Conservation (phyloP, 2,329 filamentous ascomycete genomes). For the Ophiostoma sp. region DNA sequence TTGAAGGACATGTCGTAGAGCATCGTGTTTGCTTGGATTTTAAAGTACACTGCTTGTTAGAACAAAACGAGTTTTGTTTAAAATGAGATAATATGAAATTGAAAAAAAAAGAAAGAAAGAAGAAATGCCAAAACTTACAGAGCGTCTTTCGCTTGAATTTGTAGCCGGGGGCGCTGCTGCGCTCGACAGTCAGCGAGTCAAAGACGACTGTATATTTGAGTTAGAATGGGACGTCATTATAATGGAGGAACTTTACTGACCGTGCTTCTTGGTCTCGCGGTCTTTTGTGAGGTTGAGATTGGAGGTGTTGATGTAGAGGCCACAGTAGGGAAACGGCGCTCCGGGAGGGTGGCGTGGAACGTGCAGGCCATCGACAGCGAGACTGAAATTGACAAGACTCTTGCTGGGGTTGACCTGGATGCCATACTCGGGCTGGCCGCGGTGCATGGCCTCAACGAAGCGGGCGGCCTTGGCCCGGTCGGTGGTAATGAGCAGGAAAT, state of each 20-base stretch:
- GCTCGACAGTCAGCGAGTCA: constrained; percentile 75
- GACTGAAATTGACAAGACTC: constrained; percentile 77
- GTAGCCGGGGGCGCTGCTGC: constrained; percentile 64
- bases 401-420: constrained; percentile 72
- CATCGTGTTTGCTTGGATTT: constrained; percentile 79
- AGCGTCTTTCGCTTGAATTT: constrained; percentile 77
- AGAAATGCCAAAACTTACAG: neutral
- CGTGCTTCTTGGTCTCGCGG: constrained; percentile 43
- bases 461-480: constrained; percentile 58
- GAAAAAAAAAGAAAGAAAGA: neutral
- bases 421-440: constrained; percentile 72
- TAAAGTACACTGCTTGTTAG: constrained; percentile 54
- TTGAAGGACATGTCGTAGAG: constrained; percentile 80
- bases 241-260: neutral
- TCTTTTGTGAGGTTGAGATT: constrained; percentile 73
- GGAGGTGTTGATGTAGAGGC: constrained; percentile 65
- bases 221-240: neutral
- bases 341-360: constrained; percentile 45
- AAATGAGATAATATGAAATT: too few relatives aligned
- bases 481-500: constrained; percentile 83
- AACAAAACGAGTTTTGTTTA: too few relatives aligned
- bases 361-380: constrained; percentile 48
- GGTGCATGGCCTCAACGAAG: constrained; percentile 78
- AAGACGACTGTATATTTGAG: constrained; percentile 44
- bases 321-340: constrained; percentile 79